phyloP scores from a whole-genome alignment of 495 filamentous ascomycete genomes.

The Talaromyces adpressus region DNA sequence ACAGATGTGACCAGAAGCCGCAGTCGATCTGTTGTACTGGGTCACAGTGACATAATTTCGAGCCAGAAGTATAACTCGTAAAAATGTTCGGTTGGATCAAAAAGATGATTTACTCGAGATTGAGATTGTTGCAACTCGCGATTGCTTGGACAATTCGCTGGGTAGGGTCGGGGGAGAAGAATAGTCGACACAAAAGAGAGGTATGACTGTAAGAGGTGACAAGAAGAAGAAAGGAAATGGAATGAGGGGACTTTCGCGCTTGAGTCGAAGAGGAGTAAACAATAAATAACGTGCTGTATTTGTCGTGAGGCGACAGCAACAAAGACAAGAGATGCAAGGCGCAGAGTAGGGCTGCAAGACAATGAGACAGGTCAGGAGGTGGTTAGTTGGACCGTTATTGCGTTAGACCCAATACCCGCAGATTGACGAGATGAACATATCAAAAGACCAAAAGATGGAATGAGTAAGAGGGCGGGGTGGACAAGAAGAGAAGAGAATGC shows the following conservation, averaged over 20 bases:
- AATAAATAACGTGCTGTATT: not conserved
- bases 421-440: not conserved
- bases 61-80: not conserved
- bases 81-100: not conserved
- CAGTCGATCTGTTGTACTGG: not conserved
- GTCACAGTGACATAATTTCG: conserved; percentile 3
- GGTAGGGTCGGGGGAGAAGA: not conserved
- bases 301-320: not conserved
- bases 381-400: not conserved
- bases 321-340: conserved; percentile 5
- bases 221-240: not conserved
- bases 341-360: conserved; percentile 1
- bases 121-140: not conserved
- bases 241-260: not conserved
- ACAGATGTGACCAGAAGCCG: not conserved
- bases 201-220: not conserved
- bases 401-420: not conserved
- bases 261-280: not conserved
- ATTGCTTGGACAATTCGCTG: not conserved
- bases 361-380: conserved; percentile 5
- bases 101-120: not conserved
- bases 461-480: not conserved
- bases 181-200: not conserved
- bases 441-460: not conserved
- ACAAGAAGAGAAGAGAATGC: not conserved